Evolutionary conservation across 148 eudicot genomes (phyloP).

Genomic region (Spergularia marina): DNA sequence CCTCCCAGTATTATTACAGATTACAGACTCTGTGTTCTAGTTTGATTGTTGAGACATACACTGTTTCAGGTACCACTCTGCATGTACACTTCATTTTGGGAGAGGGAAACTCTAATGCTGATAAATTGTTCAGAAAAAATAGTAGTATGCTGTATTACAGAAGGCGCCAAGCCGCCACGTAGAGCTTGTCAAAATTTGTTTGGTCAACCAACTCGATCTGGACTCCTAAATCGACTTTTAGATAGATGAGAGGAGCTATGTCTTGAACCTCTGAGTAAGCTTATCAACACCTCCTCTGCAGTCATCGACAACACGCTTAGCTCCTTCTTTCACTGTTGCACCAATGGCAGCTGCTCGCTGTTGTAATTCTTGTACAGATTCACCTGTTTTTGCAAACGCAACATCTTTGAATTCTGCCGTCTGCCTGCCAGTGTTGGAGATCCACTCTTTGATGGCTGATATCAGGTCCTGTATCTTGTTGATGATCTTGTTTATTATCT

Average conservation of each 20-base stretch:
- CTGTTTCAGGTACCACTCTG: slow-evolving; percentile 4
- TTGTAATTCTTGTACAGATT: slow-evolving; percentile 52
- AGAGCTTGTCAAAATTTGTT: slow-evolving; percentile 16
- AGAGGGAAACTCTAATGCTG: not conserved
- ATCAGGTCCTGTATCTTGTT: slow-evolving; percentile 45
- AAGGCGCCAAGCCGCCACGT: not conserved
- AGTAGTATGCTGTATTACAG: not conserved
- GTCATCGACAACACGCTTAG: slow-evolving; percentile 68
- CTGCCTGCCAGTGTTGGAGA: slow-evolving; percentile 28
- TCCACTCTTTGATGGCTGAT: slow-evolving; percentile 51
- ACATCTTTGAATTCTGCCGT: slow-evolving; percentile 47
- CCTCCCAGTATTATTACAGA: slow-evolving; percentile 21
- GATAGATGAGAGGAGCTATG: slow-evolving; percentile 19
- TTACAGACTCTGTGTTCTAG: not conserved
- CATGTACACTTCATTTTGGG: slow-evolving; percentile 13
- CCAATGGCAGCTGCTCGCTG: slow-evolving; percentile 44
- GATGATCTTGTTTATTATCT: slow-evolving; percentile 48
- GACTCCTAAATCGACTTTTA: not conserved
- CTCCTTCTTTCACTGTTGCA: slow-evolving; percentile 59
- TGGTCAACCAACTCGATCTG: not conserved
- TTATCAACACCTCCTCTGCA: slow-evolving; percentile 80
- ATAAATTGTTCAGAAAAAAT: slow-evolving; percentile 7
- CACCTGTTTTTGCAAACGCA: slow-evolving; percentile 38
- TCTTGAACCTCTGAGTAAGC: slow-evolving; percentile 79
- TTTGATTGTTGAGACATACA: not conserved